Conservation (phyloP, 352 stramenopile species). For the Pythium sukuiense region DNA sequence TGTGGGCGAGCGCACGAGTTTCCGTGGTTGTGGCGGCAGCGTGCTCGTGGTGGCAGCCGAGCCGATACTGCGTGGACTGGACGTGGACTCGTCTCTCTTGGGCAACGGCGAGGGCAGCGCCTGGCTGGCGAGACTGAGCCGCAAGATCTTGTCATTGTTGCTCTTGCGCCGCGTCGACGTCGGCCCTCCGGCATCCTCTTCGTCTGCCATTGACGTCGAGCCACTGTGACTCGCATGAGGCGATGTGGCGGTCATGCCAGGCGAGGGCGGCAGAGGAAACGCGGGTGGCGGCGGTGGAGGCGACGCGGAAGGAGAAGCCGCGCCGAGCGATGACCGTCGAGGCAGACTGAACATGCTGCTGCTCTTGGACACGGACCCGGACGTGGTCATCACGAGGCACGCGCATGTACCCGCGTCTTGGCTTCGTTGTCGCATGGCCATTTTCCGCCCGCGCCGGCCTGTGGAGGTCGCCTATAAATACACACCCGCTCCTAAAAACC, state of each 20-base stretch:
- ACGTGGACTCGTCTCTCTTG: not conserved
- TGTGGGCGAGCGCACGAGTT: constrained; percentile 32
- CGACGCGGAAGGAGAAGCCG: not conserved
- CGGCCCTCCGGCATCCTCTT: constrained; percentile 3
- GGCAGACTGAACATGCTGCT: constrained; percentile 32
- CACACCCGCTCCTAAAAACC: not conserved
- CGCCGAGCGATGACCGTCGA: constrained; percentile 23
- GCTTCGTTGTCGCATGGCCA: constrained; percentile 7
- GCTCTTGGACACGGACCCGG: constrained; percentile 24
- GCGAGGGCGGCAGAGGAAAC: not conserved
- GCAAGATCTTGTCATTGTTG: constrained; percentile 27
- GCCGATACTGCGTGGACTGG: not conserved
- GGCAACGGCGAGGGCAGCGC: not conserved
- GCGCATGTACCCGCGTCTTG: not conserved
- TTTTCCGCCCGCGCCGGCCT: constrained; percentile 3
- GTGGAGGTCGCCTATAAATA: constrained; percentile 1
- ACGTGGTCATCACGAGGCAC: constrained; percentile 23
- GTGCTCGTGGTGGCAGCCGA: not conserved
- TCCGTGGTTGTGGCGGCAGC: constrained; percentile 18
- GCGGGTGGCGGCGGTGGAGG: not conserved
- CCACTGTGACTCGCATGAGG: not conserved
- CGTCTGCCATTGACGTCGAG: not conserved
- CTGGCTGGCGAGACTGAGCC: not conserved
- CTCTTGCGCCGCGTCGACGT: constrained; percentile 17
- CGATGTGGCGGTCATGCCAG: constrained; percentile 18